Evolutionary conservation across 208 protist genomes (phyloP).

Genomic region (Wallacemonas rigidus): DNA sequence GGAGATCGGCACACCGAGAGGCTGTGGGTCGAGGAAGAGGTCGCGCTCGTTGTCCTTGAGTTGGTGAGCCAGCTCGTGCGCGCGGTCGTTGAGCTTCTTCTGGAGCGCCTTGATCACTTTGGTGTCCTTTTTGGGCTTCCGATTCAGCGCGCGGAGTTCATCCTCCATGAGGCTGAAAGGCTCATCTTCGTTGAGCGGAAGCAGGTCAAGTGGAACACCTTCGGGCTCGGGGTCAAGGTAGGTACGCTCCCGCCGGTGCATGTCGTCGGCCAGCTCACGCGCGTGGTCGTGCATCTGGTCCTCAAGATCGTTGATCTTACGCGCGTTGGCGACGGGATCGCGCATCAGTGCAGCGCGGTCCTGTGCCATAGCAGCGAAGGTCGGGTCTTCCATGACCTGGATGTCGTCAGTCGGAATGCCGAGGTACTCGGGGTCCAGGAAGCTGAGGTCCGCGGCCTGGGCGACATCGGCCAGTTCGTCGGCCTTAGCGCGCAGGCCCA

Average conservation of each 20-base stretch:
- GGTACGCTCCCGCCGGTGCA: slow-evolving; percentile 55
- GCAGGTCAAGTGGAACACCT: slow-evolving; percentile 57
- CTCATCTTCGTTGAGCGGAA: slow-evolving; percentile 69
- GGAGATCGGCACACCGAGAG: slow-evolving; percentile 51
- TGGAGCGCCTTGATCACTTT: slow-evolving; percentile 43
- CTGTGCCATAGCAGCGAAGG: slow-evolving; percentile 49
- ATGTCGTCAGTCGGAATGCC: slow-evolving; percentile 69
- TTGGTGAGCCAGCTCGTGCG: slow-evolving; percentile 62
- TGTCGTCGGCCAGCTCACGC: slow-evolving; percentile 44
- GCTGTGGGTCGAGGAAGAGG: slow-evolving; percentile 64
- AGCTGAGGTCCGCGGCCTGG: slow-evolving; percentile 39
- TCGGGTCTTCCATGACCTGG: slow-evolving; percentile 48
- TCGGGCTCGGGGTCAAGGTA: slow-evolving; percentile 69
- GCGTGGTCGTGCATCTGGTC: slow-evolving; percentile 69
- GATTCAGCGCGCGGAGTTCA: slow-evolving; percentile 59
- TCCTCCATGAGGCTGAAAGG: slow-evolving; percentile 54
- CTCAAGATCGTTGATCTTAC: slow-evolving; percentile 67
- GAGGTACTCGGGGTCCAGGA: slow-evolving; percentile 69
- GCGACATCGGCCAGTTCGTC: slow-evolving; percentile 38
- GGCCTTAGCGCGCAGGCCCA: slow-evolving; percentile 34
- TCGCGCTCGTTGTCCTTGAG: slow-evolving; percentile 74
- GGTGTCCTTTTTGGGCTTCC: slow-evolving; percentile 44
- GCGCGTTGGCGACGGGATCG: slow-evolving; percentile 57
- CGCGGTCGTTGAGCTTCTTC: slow-evolving; percentile 52
- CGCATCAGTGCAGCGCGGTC: slow-evolving; percentile 39